Conservation (phyloP, 345 rosid genomes). For the Chamaenerion angustifolium region DNA sequence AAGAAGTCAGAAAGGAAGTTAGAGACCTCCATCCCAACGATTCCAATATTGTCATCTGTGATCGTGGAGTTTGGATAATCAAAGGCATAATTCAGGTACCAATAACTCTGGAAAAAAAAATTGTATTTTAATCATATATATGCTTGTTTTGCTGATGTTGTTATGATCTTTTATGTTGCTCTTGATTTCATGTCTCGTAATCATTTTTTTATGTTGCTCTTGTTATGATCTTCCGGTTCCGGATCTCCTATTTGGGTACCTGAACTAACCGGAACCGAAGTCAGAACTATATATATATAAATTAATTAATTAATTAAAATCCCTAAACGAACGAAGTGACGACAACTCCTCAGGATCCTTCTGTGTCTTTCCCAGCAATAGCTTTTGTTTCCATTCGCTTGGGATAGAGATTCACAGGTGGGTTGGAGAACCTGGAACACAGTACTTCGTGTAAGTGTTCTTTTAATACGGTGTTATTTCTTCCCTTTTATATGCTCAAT, state of each 20-base stretch:
- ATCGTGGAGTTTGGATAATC: constrained; percentile 92
- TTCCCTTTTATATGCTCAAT: not conserved
- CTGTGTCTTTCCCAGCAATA: constrained; percentile 51
- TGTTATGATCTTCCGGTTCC: no score
- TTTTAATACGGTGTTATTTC: not conserved
- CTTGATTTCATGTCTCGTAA: not conserved
- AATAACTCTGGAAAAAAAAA: not conserved
- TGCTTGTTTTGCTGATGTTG: not conserved
- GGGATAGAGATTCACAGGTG: constrained; percentile 30
- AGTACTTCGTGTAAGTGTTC: not conserved
- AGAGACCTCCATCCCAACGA: constrained; percentile 94
- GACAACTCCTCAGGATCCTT: constrained; percentile 32
- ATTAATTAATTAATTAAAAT: no score
- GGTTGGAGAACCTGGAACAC: constrained; percentile 44
- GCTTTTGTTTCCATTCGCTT: constrained; percentile 39
- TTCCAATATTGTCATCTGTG: constrained; percentile 63
- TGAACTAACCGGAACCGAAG: no score
- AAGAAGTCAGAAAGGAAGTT: constrained; percentile 91
- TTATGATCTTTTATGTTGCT: not conserved
- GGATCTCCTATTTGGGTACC: no score
- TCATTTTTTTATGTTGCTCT: not conserved
- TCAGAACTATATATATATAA: no score
- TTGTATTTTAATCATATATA: not conserved
- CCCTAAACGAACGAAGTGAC: no score
- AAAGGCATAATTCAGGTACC: constrained; percentile 96